Conservation (phyloP, 2,329 filamentous ascomycete genomes). For the Diaporthe velutina region DNA sequence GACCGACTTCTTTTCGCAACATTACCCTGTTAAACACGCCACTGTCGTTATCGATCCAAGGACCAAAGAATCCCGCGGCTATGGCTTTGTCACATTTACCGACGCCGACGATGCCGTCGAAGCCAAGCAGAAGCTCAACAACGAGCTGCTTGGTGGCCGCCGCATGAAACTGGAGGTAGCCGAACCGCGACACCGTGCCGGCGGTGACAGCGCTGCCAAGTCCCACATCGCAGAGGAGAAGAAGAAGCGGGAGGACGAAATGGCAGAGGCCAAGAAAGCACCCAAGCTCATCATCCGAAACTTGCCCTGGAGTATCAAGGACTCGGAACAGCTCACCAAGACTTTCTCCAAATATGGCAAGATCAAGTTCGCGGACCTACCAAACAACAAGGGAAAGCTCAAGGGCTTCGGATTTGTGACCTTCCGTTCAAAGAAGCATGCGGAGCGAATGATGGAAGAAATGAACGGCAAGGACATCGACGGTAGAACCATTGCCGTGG, state of each 20-base stretch:
- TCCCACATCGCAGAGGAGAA: constrained; percentile 58
- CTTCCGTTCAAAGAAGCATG: constrained; percentile 88
- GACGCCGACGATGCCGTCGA: constrained; percentile 90
- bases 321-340: constrained; percentile 80
- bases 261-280: constrained; percentile 70
- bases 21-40: constrained; percentile 95
- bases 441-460: constrained; percentile 85
- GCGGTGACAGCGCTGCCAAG: constrained; percentile 50
- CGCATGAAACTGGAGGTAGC: constrained; percentile 90
- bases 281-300: constrained; percentile 92
- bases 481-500: constrained; percentile 89
- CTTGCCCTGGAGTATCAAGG: constrained; percentile 95
- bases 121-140: constrained; percentile 85
- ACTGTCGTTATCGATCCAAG: constrained; percentile 89
- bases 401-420: constrained; percentile 95
- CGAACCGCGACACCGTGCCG: constrained; percentile 81
- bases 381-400: constrained; percentile 81
- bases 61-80: constrained; percentile 90
- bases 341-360: constrained; percentile 92
- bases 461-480: constrained; percentile 93
- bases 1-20: constrained; percentile 91
- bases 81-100: constrained; percentile 96
- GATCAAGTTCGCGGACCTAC: constrained; percentile 87
- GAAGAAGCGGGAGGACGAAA: constrained; percentile 69
- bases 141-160: constrained; percentile 81